Evolutionary conservation across 371 early-diverging fungal species (phyloP), one percentile per base, ranked within the genome.

Genomic region (Capniomyces stellatus): DNA sequence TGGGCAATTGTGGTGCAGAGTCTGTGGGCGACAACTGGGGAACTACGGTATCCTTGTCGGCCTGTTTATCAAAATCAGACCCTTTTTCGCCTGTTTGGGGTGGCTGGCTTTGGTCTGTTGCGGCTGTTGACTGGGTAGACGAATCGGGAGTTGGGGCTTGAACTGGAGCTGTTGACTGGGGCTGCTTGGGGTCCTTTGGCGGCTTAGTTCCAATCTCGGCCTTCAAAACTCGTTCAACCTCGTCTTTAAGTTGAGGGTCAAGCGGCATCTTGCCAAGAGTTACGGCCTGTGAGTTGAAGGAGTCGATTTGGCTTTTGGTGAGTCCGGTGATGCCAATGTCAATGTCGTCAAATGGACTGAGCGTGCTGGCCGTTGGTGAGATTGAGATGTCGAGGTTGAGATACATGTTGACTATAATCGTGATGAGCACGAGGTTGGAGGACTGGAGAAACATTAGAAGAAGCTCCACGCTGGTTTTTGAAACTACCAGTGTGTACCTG

Each of bases 351-450:
- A 67, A 70, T 21, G 15, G 29, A 12, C 3, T 18, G 30, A 18
- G 18, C 4, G 48, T 18, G n/a, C 40, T 40, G 12, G 12, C 19
- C 18, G 27, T 18, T 28, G 10, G 4, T 48, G 10, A 48, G 27
- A 10, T 29, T 29, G 4, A 25, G 27, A 48, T 40, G 13, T n/a
- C 40, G 19, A 99, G 92, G 58, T 85, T 78, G 31, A 99, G 64
- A 60, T 91, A 81, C 64, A 92, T 89, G 64, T 96, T 97, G 39
- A 97, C 80, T n/a, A 98, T 76, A 54, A 91, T 78, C 58, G 96
- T 74, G 54, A 99, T 65, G 35, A 88, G 75, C 58, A 82, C 78
- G 56, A 83, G 79, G 56, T 85, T 79, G 67, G 89, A 90, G 53
- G 92, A 92, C 69, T 96, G 88, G 53, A 98, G 68, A 67, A 87